Base-by-base conservation (phyloP, 306 rosid species). In the Arachis hypogaea region DNA sequence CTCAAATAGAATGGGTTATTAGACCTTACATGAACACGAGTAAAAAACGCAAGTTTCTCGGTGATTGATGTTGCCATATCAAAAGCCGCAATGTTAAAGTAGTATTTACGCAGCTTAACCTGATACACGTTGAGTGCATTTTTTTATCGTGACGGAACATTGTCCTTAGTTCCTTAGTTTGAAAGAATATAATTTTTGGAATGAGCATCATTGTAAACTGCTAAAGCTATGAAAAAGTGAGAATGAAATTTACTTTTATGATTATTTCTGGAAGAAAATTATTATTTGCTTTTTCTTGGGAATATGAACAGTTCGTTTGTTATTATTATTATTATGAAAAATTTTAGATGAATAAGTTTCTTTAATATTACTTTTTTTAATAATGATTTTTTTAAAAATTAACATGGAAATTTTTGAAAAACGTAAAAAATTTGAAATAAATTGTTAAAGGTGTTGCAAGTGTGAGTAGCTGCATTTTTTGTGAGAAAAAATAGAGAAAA, bases 1-100 rank as follows among this genome's bases (percentile, higher is more conserved):
- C 97, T 29, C 88, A 86, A 69, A 83, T 58, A 59, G 97, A 92
- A 78, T 92, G 96, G 93, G 95, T 88, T 63, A 63, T 84, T 55
- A 79, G 88, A 75, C 98, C 97, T 29, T 94, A 81, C 76, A 92
- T 92, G 99, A 88, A 86, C 82, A 92, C 96, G 0, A 54, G 90
- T 42, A 89, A 59, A 80, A 94, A 89, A 78, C 59, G 84, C 57
- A 83, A 77, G 56, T 83, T 80, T 69, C 82, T 94, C 43, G 84
- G 96, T 46, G 87, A 86, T 33, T 94, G 78, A 91, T 49, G 70
- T 40, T 9, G 44, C 16, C 77, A 47, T 69, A 12, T 28, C 11
- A 11, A 46, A 8, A 9, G 11, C 11, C 51, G 3, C 11, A 46
- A 46, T 70, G 29, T 44, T 52, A 16, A 5, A 36, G 12, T 7